A percentile compares a stretch with the other conserved stretches of the same genome.
These are phyloP conservation scores for Paecilomyces dactylethromorphus DNA, from an alignment of 2,329 filamentous ascomycete species.

Conservation along the genomic window DNA sequence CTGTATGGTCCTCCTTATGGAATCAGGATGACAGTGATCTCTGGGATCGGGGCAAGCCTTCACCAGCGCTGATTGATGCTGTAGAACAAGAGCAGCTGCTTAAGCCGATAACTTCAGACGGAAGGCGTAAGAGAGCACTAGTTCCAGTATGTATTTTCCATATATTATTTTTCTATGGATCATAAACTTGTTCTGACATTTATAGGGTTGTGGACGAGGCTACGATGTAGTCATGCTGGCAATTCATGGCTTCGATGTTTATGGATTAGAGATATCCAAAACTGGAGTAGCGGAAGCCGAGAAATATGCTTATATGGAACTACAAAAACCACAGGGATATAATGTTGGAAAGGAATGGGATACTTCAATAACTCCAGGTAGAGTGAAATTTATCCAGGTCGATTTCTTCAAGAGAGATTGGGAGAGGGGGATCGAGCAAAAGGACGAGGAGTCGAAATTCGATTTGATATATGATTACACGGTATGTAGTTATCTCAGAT, in stretches of 20 bases:
- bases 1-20: conserved; percentile 16
- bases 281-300: conserved; percentile 16
- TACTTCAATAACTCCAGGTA: conserved; percentile 30
- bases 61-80: conserved; percentile 21
- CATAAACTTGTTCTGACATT: background rate
- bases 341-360: conserved; percentile 10
- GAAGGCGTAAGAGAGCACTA: conserved; percentile 17
- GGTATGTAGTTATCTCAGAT: conserved; percentile 33
- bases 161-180: background rate
- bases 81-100: conserved; percentile 16
- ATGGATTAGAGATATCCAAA: conserved; percentile 22
- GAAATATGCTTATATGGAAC: conserved; percentile 13
- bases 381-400: conserved; percentile 50
- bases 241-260: conserved; percentile 24
- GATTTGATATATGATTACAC: conserved; percentile 62
- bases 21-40: conserved; percentile 18
- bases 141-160: conserved; percentile 17
- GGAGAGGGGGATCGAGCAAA: conserved; percentile 27
- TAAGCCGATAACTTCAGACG: conserved; percentile 10
- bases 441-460: conserved; percentile 35
- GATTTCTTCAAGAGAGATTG: conserved; percentile 64
- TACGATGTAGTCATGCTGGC: conserved; percentile 27
- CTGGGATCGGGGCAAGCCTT: conserved; percentile 25
- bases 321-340: conserved; percentile 9
- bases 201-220: conserved; percentile 25